These are phyloP conservation scores for Glycine tomentella DNA, from an alignment of 306 rosid species.

Conservation along the genomic window DNA sequence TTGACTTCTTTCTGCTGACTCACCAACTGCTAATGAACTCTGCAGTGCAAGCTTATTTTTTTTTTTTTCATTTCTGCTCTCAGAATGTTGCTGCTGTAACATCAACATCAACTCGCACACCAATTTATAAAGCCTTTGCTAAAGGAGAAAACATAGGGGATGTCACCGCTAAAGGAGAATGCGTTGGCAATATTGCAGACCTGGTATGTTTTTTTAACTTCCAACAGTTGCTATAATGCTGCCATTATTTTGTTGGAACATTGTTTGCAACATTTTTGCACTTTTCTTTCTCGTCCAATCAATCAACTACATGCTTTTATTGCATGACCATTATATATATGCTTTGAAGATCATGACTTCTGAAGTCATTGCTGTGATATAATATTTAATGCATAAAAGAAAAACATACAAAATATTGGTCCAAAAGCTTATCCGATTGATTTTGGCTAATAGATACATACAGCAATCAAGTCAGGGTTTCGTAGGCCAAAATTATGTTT, in stretches of 20 bases:
- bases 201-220: conserved; percentile 71
- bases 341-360: too few relatives aligned
- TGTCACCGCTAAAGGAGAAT: conserved; percentile 99
- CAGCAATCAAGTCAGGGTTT: conserved; percentile 2
- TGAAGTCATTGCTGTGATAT: conserved; percentile 32
- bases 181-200: conserved; percentile 96
- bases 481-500: too few relatives aligned
- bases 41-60: conserved; percentile 22
- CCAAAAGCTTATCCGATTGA: conserved; percentile 13
- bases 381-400: conserved; percentile 9
- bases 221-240: conserved; percentile 3
- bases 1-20: not conserved
- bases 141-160: conserved; percentile 99
- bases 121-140: conserved; percentile 98
- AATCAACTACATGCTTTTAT: conserved; percentile 12
- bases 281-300: conserved; percentile 5
- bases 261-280: conserved; percentile 29
- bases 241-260: not conserved
- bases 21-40: conserved; percentile 4
- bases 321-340: conserved; percentile 2
- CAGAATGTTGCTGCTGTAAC: conserved; percentile 98
- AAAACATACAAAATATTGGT: not conserved
- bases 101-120: conserved; percentile 97
- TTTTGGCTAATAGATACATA: conserved; percentile 22
- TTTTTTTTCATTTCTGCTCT: conserved; percentile 45